These are phyloP conservation scores for Ichthyophthirius multifiliis DNA, from an alignment of 169 alveolate genomes.

Conservation along the genomic window DNA sequence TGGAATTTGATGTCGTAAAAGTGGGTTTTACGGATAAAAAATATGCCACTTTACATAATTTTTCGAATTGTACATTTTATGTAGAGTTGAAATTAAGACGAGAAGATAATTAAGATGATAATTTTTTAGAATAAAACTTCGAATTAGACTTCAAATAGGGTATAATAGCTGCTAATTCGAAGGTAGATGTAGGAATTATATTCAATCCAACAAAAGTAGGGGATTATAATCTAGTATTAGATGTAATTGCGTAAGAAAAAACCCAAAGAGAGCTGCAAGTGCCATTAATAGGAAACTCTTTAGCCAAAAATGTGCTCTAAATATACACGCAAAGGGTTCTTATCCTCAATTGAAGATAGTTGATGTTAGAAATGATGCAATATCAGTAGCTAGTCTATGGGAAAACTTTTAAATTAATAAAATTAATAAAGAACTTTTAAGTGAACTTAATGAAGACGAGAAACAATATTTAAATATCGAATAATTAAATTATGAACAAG, in stretches of 20 bases:
- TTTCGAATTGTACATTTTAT: conserved; percentile 69
- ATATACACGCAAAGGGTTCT: conserved; percentile 75
- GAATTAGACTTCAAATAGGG: conserved; percentile 77
- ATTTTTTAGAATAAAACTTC: conserved; percentile 49
- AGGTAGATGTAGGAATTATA: conserved; percentile 73
- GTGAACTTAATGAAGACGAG: conserved; percentile 72
- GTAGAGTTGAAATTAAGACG: conserved; percentile 67
- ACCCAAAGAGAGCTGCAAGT: conserved; percentile 50
- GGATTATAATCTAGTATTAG: conserved; percentile 66
- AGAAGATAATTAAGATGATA: conserved; percentile 41
- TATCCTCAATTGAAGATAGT: conserved; percentile 78
- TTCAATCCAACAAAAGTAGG: conserved; percentile 77
- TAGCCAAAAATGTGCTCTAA: conserved; percentile 65
- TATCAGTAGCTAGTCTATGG: conserved; percentile 79
- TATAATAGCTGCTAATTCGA: conserved; percentile 72
- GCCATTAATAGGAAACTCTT: conserved; percentile 31
- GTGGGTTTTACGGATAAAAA: conserved; percentile 74
- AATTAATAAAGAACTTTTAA: conserved; percentile 71
- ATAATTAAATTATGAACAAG: conserved; percentile 46
- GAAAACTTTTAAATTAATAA: conserved; percentile 73
- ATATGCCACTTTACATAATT: conserved; percentile 63
- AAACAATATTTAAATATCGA: conserved; percentile 48
- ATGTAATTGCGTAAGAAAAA: conserved; percentile 72
- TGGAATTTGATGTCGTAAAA: conserved; percentile 78
- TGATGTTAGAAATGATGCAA: conserved; percentile 76